Evolutionary conservation across 192 early-diverging fungal genomes (phyloP).

Genomic region (Backusella sp.): DNA sequence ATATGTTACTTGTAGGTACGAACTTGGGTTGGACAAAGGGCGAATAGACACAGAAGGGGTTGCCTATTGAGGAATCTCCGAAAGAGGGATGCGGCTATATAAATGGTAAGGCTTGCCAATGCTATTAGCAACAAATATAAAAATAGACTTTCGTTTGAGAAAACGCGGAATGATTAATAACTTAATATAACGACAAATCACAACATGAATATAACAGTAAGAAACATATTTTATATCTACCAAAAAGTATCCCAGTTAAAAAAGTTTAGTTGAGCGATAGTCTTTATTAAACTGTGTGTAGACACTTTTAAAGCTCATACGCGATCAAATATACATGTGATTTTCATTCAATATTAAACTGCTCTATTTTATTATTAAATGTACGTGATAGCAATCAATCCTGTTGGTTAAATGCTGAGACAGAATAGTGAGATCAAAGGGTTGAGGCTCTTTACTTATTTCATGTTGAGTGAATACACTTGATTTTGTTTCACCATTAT

Average conservation of each 20-base stretch:
- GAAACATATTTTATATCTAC: background rate
- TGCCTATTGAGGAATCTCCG: background rate
- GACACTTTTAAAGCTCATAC: too few relatives aligned
- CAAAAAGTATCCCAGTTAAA: background rate
- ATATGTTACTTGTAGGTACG: background rate
- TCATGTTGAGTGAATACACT: background rate
- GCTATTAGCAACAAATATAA: background rate
- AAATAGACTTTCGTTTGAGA: background rate
- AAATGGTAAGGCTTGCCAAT: background rate
- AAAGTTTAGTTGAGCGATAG: background rate
- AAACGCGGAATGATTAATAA: background rate
- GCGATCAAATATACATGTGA: background rate
- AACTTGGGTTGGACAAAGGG: background rate
- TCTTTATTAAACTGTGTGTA: background rate
- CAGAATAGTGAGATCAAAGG: background rate
- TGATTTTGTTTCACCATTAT: background rate
- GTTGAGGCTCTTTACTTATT: background rate
- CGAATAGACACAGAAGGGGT: background rate
- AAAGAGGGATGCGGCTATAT: background rate
- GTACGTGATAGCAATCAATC: background rate
- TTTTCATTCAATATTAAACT: background rate
- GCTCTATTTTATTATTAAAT: background rate
- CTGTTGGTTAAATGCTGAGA: background rate
- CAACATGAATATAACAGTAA: background rate
- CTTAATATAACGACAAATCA: background rate